Evolutionary conservation across 306 rosid genomes (phyloP), one percentile per base, ranked within the genome.

Genomic region (Calophaca sinica): DNA sequence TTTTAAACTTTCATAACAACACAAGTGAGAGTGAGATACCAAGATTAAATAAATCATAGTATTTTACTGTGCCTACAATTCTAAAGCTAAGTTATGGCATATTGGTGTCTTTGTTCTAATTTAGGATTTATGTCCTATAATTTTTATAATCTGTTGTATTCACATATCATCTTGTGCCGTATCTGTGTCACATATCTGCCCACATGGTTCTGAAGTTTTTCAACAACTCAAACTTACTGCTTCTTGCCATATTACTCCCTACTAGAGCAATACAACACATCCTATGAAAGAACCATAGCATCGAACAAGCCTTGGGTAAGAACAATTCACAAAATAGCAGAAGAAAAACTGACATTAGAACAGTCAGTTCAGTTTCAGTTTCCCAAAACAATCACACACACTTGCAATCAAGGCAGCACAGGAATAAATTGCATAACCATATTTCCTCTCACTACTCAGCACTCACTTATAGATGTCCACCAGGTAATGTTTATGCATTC

Each of bases 341-440:
- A 32, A 77, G 58, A 26, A 45, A 11, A 42, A 15, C 52, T 10
- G 39, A 20, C 35, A 48, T 50, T 51, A 29, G 50, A 50, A 38
- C 49, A 2, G 52, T 11, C 38, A 39, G 46, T 50, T 11, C 38
- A 39, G 46, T 50, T 70, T 62, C 65, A 57, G n/a, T 62, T 46
- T 58, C 67, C 60, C 39, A 38, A 71, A 52, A 26, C 57, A 61
- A 70, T 12, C 60, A 66, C 51, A 61, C 6, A 41, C 31, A 28
- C 13, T 29, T 51, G 29, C 38, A 75, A 28, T 31, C 36, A 31
- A 63, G 12, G 39, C 33, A 44, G 14, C 32, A 79, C 4, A 12
- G 31, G 9, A 73, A 80, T 10, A 73, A 45, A 57, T 38, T 14
- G 59, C 33, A 13, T 11, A 66, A 66, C 68, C 74, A 65, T 31